Conservation (phyloP, 352 stramenopile genomes). For the Pelagophyceae sp. region DNA sequence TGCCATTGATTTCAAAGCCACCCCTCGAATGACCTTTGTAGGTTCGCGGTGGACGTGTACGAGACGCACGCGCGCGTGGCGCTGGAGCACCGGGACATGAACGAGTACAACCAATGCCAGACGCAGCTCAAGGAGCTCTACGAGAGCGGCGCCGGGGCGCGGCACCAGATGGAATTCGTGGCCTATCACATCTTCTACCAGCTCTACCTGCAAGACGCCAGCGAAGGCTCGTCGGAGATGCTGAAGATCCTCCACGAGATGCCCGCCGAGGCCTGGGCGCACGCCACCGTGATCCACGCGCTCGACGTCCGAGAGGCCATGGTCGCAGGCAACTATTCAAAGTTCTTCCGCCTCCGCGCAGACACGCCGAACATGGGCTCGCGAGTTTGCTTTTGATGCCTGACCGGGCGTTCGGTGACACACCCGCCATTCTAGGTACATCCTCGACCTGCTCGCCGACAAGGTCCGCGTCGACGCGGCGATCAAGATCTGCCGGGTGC, state of each 20-base stretch:
- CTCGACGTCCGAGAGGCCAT: conserved; percentile 18
- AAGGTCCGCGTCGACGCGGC: conserved; percentile 10
- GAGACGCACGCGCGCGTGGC: conserved; percentile 91
- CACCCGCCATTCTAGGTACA: no score
- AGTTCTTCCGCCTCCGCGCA: conserved; percentile 25
- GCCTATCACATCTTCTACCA: conserved; percentile 50
- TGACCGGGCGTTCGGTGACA: no score
- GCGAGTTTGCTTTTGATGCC: no score
- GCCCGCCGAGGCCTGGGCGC: conserved; percentile 6
- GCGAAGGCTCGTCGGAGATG: conserved; percentile 25
- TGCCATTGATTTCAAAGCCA: no score
- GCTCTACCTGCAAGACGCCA: conserved; percentile 36
- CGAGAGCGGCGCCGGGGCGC: not conserved
- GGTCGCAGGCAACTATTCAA: conserved; percentile 12
- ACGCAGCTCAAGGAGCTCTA: conserved; percentile 43
- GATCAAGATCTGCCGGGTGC: not conserved
- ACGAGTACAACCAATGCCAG: conserved; percentile 87
- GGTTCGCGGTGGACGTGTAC: conserved; percentile 92
- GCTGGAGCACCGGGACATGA: conserved; percentile 83
- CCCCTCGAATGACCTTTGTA: no score
- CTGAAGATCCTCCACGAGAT: conserved; percentile 32
- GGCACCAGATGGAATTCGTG: conserved; percentile 24
- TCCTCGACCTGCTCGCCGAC: conserved; percentile 28
- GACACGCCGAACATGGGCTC: conserved; percentile 25
- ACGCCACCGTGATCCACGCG: conserved; percentile 26